Base-by-base conservation (phyloP, 345 rosid species). In the Geranium rotundifolium region DNA sequence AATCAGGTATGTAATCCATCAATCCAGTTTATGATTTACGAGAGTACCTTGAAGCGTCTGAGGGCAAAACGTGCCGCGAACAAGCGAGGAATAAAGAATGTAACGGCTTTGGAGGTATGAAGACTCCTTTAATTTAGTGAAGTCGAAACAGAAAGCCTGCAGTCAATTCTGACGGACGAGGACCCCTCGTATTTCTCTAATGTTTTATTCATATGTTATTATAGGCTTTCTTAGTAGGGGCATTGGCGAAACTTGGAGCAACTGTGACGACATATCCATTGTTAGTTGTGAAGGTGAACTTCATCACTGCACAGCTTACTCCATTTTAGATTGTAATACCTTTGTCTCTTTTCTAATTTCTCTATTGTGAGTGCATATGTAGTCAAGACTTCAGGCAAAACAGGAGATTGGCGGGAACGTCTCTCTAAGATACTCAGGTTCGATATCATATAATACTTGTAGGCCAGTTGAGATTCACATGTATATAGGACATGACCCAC, bases 351-450 rank as follows among this genome's bases (percentile, higher is more conserved):
- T 56, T 50, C 56, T 27, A 29, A 49, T 63, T 54, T 39, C 17
- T 37, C 57, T 54, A 7, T 29, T 67, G 66, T n/a, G n/a, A n/a
- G n/a, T n/a, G n/a, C 15, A 62, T 65, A 14, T 64, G 74, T 82
- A 82, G 88, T 82, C 91, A 18, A 76, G 91, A 67, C 84, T 85
- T 67, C 91, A 85, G 71, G 91, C 91, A 64, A 85, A 81, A 66
- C 88, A 85, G 72, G 91, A 81, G 71, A 85, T 83, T 59, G 84
- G 91, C 37, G 84, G 82, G 70, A 77, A 73, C 74, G 73, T 56
- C 61, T 63, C 84, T 29, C 65, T 75, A 60, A 82, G 87, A 80
- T 85, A 85, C 70, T 75, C 90, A 69, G 88, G 87, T 83, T 63
- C 60, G 65, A 20, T 63, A n/a, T n/a, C n/a, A n/a, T n/a, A n/a